phyloP scores from a whole-genome alignment of 1,139 yeast genomes.

The Nakaseomyces nivariensis region DNA sequence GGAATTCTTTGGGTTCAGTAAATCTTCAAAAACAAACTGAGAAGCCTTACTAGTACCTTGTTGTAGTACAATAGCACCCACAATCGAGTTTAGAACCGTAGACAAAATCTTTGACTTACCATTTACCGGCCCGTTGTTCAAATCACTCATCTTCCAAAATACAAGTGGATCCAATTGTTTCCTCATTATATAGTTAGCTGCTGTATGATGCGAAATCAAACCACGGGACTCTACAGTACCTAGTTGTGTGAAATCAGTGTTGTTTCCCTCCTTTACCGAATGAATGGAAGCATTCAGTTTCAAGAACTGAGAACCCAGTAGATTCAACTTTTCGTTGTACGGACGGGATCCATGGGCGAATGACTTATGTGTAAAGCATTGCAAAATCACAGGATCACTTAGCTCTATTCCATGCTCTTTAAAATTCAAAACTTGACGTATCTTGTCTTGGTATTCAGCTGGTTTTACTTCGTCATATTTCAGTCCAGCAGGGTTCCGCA shows the following conservation, averaged over 20 bases:
- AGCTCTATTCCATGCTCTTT: constrained; percentile 20
- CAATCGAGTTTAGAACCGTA: constrained; percentile 60
- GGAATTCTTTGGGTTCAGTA: constrained; percentile 14
- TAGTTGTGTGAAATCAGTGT: constrained; percentile 52
- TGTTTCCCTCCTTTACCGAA: constrained; percentile 34
- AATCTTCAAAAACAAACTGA: constrained; percentile 43
- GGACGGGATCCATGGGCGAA: constrained; percentile 88
- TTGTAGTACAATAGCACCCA: constrained; percentile 68
- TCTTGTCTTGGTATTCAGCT: constrained; percentile 28
- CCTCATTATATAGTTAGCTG: constrained; percentile 45
- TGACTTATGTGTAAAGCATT: constrained; percentile 83
- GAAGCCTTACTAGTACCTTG: constrained; percentile 57
- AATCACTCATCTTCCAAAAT: constrained; percentile 63
- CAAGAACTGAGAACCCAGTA: constrained; percentile 67
- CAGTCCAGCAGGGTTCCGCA: constrained; percentile 46
- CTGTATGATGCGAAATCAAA: constrained; percentile 40
- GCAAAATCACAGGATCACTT: constrained; percentile 41
- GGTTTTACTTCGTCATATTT: constrained; percentile 48
- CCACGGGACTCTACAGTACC: constrained; percentile 48
- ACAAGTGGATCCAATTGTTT: constrained; percentile 43
- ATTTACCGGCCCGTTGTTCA: constrained; percentile 40
- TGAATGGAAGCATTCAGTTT: constrained; percentile 49
- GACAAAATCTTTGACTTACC: constrained; percentile 57
- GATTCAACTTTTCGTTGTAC: constrained; percentile 72
- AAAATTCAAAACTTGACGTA: constrained; percentile 29